phyloP scores from a whole-genome alignment of 768 basidiomycete species.

The Panellus pusillus region DNA sequence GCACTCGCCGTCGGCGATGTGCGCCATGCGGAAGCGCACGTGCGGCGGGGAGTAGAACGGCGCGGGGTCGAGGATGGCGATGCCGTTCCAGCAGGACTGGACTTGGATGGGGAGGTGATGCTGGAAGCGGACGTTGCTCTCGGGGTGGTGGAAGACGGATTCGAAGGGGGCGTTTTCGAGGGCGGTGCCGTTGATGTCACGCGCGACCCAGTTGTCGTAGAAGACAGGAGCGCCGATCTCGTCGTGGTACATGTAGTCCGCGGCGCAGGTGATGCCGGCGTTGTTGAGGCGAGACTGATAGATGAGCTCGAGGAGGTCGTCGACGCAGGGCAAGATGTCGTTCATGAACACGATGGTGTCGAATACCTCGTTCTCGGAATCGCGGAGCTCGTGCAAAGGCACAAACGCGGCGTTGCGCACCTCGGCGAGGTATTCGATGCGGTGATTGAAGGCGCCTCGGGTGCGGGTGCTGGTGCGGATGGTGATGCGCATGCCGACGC shows the following conservation, averaged over 20 bases:
- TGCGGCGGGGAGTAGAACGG: conserved; percentile 93
- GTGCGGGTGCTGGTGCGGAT: conserved; percentile 93
- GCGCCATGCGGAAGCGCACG: conserved; percentile 95
- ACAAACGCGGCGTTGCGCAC: conserved; percentile 98
- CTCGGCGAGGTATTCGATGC: conserved; percentile 99
- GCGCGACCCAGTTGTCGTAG: conserved; percentile 98
- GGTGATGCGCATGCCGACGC: conserved; percentile 88
- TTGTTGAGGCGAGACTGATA: conserved; percentile 93
- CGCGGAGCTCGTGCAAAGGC: conserved; percentile 90
- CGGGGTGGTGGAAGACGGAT: conserved; percentile 82
- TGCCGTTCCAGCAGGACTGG: conserved; percentile 98
- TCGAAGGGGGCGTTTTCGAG: conserved; percentile 98
- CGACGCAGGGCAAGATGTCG: conserved; percentile 96
- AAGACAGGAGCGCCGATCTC: conserved; percentile 93
- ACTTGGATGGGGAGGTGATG: conserved; percentile 93
- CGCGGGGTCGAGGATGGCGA: conserved; percentile 92
- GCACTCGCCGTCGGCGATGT: conserved; percentile 84
- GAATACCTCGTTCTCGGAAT: conserved; percentile 90
- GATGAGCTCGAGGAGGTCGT: conserved; percentile 96
- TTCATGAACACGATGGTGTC: conserved; percentile 99
- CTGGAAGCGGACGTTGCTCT: conserved; percentile 81
- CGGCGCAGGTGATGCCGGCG: conserved; percentile 96
- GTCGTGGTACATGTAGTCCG: conserved; percentile 99
- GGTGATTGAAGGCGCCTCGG: conserved; percentile 95
- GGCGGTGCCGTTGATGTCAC: conserved; percentile 98